Evolutionary conservation across 2,329 filamentous ascomycete species (phyloP).

Genomic region (Xylariaceae sp.): DNA sequence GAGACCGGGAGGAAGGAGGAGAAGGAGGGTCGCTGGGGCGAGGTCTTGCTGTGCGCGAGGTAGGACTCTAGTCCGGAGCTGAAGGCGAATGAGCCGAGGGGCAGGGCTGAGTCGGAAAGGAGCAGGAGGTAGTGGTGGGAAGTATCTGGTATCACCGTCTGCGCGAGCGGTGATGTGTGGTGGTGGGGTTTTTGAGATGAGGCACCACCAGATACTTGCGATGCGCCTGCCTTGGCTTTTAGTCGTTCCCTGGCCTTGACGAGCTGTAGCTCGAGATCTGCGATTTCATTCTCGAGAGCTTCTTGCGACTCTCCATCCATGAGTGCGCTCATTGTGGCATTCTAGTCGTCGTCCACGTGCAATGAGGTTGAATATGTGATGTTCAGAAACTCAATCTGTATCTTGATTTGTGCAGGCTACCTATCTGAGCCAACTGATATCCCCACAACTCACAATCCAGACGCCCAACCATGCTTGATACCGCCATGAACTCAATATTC

Average conservation of each 20-base stretch:
- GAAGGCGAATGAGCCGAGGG: conserved; percentile 83
- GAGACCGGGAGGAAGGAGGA: conserved; percentile 66
- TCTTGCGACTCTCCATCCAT: conserved; percentile 14
- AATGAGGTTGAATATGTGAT: background rate
- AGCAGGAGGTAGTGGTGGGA: conserved; percentile 66
- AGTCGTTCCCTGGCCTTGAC: conserved; percentile 33
- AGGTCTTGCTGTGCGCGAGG: conserved; percentile 58
- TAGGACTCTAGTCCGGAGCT: conserved; percentile 79
- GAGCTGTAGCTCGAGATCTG: conserved; percentile 51
- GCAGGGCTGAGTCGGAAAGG: conserved; percentile 76
- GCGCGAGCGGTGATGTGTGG: background rate
- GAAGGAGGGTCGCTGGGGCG: conserved; percentile 42
- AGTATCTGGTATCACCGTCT: conserved; percentile 9
- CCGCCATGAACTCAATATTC: conserved; percentile 4
- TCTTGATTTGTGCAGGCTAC: background rate
- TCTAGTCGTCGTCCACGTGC: background rate
- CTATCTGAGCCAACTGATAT: conserved; percentile 9
- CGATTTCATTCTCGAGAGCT: conserved; percentile 49
- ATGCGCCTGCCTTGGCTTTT: background rate
- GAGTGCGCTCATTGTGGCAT: conserved; percentile 15
- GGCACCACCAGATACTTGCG: no score
- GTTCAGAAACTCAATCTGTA: background rate
- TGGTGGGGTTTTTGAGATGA: background rate
- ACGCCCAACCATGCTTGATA: conserved; percentile 6
- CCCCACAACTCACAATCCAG: conserved; percentile 10